Evolutionary conservation across 1,284 basidiomycete species (phyloP).

Genomic region (Ceratobasidium sp.): DNA sequence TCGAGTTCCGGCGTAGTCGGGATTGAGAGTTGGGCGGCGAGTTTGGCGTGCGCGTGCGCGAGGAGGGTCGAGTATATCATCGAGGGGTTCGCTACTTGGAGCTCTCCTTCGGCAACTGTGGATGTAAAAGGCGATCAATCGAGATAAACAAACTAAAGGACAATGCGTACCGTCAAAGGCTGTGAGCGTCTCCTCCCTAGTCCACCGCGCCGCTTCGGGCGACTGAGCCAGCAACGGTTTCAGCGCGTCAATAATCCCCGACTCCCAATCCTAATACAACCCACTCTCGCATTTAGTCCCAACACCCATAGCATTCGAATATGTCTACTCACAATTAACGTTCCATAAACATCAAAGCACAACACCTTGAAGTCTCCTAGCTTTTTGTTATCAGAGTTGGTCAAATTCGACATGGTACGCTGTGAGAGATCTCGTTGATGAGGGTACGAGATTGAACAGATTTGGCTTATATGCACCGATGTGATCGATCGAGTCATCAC

Average conservation of each 20-base stretch:
- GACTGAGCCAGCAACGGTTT: slow-evolving; percentile 66
- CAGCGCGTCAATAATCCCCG: slow-evolving; percentile 69
- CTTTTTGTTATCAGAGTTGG: slow-evolving; percentile 41
- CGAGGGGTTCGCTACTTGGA: slow-evolving; percentile 69
- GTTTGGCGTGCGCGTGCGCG: slow-evolving; percentile 64
- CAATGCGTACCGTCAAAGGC: slow-evolving; percentile 61
- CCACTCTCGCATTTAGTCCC: background rate
- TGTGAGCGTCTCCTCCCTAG: slow-evolving; percentile 65
- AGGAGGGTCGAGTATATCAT: slow-evolving; percentile 74
- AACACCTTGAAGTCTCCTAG: slow-evolving; percentile 66
- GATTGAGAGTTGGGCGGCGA: slow-evolving; percentile 55
- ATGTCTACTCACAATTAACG: slow-evolving; percentile 66
- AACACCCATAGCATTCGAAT: background rate
- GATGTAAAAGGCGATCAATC: background rate
- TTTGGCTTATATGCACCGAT: slow-evolving; percentile 2
- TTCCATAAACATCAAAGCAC: slow-evolving; percentile 78
- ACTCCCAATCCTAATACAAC: slow-evolving; percentile 74
- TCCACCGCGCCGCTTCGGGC: slow-evolving; percentile 62
- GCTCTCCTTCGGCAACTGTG: slow-evolving; percentile 65
- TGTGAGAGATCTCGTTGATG: too few species aligned
- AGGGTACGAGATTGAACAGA: background rate
- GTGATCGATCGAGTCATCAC: slow-evolving; percentile 4
- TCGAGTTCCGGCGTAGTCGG: slow-evolving; percentile 53
- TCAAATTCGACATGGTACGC: slow-evolving; percentile 23
- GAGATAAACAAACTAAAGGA: background rate